A percentile compares a stretch with the other conserved stretches of the same genome.
Evolutionary conservation across 768 basidiomycete genomes (phyloP).

Genomic region (Tulasnella sp.): DNA sequence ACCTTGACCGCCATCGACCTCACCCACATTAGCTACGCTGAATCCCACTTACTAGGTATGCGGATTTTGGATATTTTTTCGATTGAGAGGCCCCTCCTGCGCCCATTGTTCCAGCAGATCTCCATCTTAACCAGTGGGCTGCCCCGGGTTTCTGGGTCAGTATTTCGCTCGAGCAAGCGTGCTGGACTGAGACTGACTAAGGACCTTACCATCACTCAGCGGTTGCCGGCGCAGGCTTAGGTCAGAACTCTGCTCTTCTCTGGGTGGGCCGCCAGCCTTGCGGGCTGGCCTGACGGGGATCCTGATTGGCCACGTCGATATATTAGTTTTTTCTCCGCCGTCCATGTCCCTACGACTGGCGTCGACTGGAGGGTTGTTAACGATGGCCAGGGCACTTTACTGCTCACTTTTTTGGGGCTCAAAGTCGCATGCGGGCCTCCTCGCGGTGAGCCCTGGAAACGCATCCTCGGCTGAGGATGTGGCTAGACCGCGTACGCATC

Average conservation of each 20-base stretch:
- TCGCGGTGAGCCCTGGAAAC: conserved; percentile 6
- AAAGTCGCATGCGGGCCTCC: neutral
- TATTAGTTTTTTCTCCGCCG: no score
- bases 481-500: neutral
- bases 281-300: no score
- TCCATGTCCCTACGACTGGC: neutral
- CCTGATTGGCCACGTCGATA: no score
- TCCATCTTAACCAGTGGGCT: neutral
- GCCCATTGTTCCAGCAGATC: neutral
- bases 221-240: no score
- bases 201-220: no score
- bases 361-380: neutral
- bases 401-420: neutral
- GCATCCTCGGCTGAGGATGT: neutral
- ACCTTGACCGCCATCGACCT: neutral
- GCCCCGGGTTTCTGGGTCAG: neutral
- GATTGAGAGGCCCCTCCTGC: neutral
- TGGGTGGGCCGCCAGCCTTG: no score
- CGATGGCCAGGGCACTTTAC: conserved; percentile 4
- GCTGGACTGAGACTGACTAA: neutral
- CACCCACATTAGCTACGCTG: neutral
- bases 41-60: neutral
- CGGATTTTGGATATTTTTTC: neutral
- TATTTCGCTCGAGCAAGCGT: neutral
- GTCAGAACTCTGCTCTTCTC: no score